Evolutionary conservation across 2,329 filamentous ascomycete species (phyloP).

Genomic region (Talaromyces sp.): DNA sequence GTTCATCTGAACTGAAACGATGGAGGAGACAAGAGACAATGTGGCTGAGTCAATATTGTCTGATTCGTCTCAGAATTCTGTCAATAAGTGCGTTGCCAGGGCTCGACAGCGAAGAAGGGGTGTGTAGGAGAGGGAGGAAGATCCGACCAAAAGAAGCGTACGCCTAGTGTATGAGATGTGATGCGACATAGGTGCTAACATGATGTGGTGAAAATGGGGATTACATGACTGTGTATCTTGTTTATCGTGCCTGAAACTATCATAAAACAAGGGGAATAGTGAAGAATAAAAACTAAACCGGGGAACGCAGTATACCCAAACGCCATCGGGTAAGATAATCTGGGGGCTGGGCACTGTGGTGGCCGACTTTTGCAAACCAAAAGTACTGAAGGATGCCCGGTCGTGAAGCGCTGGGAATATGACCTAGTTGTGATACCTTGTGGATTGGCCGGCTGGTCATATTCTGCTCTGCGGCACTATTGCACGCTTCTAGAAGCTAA

Average conservation of each 20-base stretch:
- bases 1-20: neutral
- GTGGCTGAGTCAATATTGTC: neutral
- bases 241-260: constrained; percentile 34
- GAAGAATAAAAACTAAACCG: neutral
- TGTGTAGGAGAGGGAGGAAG: constrained; percentile 7
- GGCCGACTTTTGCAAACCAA: neutral
- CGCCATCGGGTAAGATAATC: constrained; percentile 4
- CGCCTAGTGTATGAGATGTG: constrained; percentile 37
- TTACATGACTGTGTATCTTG: constrained; percentile 46
- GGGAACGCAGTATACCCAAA: constrained; percentile 9
- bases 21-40: neutral
- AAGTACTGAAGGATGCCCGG: neutral
- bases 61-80: neutral
- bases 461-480: neutral
- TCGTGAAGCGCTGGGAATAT: neutral
- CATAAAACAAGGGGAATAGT: constrained; percentile 17
- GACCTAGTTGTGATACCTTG: neutral
- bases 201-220: constrained; percentile 21
- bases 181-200: constrained; percentile 20
- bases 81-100: neutral
- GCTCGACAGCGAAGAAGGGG: neutral
- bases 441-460: neutral
- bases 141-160: constrained; percentile 15
- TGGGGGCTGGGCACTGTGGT: neutral
- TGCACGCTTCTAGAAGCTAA: neutral